Percentiles rank a stretch among this genome's conserved stretches.
phyloP scores from a whole-genome alignment of 1,139 yeast genomes.

The Yamadazyma membranifaciens region DNA sequence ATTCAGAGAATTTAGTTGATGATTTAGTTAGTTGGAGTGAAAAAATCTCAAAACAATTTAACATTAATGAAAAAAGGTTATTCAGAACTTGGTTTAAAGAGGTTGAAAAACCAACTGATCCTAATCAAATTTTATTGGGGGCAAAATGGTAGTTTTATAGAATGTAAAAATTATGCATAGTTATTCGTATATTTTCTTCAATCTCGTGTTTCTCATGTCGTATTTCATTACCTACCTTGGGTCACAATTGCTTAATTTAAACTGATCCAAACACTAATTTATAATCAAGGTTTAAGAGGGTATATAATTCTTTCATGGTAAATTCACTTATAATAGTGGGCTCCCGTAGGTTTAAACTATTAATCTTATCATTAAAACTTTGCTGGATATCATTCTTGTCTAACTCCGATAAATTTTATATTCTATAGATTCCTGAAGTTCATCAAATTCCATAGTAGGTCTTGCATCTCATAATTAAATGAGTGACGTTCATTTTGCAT shows the following conservation, averaged over 20 bases:
- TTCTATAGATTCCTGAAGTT: background rate
- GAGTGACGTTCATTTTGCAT: background rate
- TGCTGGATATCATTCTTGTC: background rate
- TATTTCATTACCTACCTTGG: too few relatives aligned
- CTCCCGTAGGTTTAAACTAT: background rate
- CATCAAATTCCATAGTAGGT: background rate
- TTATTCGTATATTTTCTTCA: background rate
- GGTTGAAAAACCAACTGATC: conserved; percentile 53
- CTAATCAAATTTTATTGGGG: conserved; percentile 40
- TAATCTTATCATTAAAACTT: background rate
- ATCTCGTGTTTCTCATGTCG: background rate
- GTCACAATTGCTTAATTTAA: background rate
- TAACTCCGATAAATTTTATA: background rate
- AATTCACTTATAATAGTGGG: background rate
- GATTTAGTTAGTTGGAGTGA: conserved; percentile 29
- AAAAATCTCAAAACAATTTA: conserved; percentile 30
- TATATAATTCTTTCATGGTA: background rate
- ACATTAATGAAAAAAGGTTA: conserved; percentile 35
- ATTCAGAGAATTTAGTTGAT: conserved; percentile 8
- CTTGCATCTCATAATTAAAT: background rate
- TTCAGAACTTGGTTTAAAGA: conserved; percentile 47
- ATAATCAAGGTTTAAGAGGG: background rate
- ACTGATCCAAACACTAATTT: background rate
- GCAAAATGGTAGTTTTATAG: conserved; percentile 38
- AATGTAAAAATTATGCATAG: background rate